These are phyloP conservation scores for Umbelopsis sp. DNA, from an alignment of 371 early-diverging fungal species.

Conservation along the genomic window DNA sequence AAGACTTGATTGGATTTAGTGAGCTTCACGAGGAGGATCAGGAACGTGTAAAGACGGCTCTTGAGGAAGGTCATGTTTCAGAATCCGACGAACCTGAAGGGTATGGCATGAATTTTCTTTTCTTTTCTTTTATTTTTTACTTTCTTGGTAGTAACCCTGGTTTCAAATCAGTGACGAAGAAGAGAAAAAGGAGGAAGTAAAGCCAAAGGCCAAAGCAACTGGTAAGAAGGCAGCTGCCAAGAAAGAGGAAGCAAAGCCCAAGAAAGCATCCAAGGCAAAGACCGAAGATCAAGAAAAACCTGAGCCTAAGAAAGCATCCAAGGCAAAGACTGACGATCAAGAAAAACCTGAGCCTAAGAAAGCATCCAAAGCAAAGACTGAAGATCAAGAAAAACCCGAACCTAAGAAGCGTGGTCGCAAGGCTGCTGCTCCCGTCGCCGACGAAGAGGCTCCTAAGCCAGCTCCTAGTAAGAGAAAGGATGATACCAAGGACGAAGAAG, in stretches of 20 bases:
- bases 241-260: conserved; percentile 22
- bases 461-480: conserved; percentile 12
- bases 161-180: conserved; percentile 4
- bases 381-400: background rate
- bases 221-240: too few species aligned
- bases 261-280: conserved; percentile 21
- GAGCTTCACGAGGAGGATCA: conserved; percentile 29
- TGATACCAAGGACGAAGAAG: background rate
- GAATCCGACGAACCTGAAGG: conserved; percentile 19
- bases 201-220: too few species aligned
- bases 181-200: conserved; percentile 28
- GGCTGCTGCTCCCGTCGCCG: background rate
- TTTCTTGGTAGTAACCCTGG: background rate
- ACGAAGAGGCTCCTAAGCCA: background rate
- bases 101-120: background rate
- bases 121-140: too few species aligned
- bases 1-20: conserved; percentile 26
- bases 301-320: background rate
- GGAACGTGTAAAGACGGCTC: conserved; percentile 23
- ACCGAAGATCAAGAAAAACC: background rate
- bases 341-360: background rate
- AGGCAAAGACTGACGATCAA: background rate
- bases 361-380: background rate
- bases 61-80: conserved; percentile 27
- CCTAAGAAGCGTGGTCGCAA: conserved; percentile 15